Conservation (phyloP, 177 flowering plant species). For the Tripterygium wilfordii region DNA sequence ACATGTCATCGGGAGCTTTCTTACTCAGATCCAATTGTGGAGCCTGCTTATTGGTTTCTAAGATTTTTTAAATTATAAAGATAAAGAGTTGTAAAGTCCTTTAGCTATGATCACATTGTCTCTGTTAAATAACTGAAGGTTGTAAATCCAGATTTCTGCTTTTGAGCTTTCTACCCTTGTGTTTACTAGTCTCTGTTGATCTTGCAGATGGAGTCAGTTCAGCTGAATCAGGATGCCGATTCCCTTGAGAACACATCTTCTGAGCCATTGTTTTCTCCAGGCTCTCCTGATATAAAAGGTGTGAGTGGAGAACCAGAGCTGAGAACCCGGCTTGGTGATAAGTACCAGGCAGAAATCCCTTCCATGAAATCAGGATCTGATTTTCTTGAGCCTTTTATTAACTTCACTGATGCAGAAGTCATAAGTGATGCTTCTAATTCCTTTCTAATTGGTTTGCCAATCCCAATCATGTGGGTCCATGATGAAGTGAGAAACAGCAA, state of each 20-base stretch:
- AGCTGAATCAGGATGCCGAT: slow-evolving; percentile 13
- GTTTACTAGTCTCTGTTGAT: neutral
- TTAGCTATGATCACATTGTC: no score
- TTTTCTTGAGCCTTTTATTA: slow-evolving; percentile 5
- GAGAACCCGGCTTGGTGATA: slow-evolving; percentile 44
- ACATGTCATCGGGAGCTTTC: no score
- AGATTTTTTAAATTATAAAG: no score
- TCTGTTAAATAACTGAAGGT: neutral
- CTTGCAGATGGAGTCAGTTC: slow-evolving; percentile 32
- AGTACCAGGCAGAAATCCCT: slow-evolving; percentile 58
- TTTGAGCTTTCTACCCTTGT: neutral
- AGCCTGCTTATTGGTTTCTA: no score
- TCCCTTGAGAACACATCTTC: slow-evolving; percentile 19
- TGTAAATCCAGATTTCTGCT: neutral
- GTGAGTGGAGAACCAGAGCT: slow-evolving; percentile 29
- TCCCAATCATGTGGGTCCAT: slow-evolving; percentile 25
- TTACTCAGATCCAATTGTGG: no score
- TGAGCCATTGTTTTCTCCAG: slow-evolving; percentile 18
- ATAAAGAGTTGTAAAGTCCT: no score
- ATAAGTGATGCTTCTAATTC: slow-evolving; percentile 6
- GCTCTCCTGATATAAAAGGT: slow-evolving; percentile 23
- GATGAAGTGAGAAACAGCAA: slow-evolving; percentile 5
- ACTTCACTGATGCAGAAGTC: slow-evolving; percentile 15
- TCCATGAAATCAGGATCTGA: slow-evolving; percentile 21
- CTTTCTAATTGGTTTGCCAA: slow-evolving; percentile 30